These are phyloP conservation scores for Diaporthe ampelina DNA, from an alignment of 2,329 filamentous ascomycete genomes.

Conservation along the genomic window DNA sequence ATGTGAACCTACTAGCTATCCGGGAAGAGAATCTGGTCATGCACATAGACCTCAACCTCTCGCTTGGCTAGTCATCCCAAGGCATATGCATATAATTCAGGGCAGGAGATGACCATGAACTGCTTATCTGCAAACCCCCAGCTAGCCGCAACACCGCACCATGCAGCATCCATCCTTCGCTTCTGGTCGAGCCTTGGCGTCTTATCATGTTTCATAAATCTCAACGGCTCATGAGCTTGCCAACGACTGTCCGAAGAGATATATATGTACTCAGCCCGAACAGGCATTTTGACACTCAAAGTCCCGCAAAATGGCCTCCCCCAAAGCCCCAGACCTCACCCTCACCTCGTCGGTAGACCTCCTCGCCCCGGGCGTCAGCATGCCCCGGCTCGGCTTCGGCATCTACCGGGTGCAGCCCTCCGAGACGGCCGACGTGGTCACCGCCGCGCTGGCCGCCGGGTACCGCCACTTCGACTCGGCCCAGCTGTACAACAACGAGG, in stretches of 20 bases:
- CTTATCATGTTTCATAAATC: not conserved
- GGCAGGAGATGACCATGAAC: too few species aligned
- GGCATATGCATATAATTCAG: too few species aligned
- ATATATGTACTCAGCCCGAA: too few species aligned
- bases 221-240: too few species aligned
- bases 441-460: not conserved
- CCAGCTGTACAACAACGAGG: slow-evolving; percentile 37
- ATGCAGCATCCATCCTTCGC: not conserved
- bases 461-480: slow-evolving; percentile 34
- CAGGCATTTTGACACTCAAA: too few species aligned
- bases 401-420: slow-evolving; percentile 25
- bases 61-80: too few species aligned
- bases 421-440: not conserved
- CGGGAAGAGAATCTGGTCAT: too few species aligned
- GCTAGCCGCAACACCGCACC: too few species aligned
- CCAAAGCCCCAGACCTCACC: not conserved
- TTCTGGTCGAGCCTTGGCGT: not conserved
- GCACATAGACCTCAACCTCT: too few species aligned
- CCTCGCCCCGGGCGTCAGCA: not conserved
- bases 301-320: not conserved
- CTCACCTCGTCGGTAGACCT: not conserved
- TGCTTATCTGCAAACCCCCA: too few species aligned
- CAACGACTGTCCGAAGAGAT: too few species aligned
- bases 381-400: slow-evolving; percentile 32
- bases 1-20: too few species aligned